Evolutionary conservation across 148 eudicot species (phyloP), one percentile per base, ranked within the genome.

Genomic region (Vaccinium myrtillus): DNA sequence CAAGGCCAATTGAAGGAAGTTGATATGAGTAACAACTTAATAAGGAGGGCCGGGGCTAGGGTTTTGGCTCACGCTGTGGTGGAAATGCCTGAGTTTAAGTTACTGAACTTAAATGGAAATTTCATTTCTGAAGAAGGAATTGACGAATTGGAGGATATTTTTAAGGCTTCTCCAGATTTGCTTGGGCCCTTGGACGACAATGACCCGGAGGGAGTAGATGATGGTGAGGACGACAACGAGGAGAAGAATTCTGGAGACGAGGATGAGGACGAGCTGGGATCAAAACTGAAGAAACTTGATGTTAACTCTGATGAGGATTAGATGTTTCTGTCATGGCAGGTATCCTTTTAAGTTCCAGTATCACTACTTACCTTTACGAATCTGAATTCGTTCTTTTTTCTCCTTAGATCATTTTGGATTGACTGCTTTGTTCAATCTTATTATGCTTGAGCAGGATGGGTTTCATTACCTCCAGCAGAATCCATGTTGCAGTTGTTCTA

Each of bases 151-250:
- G 86, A 83, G 77, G 86, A 46, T 39, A 87, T 93, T 23, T 91
- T 93, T 70, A 91, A 91, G 85, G 85, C 63, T 48, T 90, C 78
- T 55, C 87, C 88, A 7, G 86, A 85, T 3, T 82, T 85, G 87
- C 90, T 93, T 46, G 93, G 90, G 67, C 80, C 93, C 0, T 86
- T 93, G 87, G 93, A 93, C 74, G 95, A 93, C 46, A 91, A 93
- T 84, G 93, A 91, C 55, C 91, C 92, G 4, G 88, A 90, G 2
- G 93, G 90, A 67, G 92, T 53, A 73, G 89, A 85, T 27, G 80
- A 83, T 8, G 87, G 90, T 2, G 90, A 79, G 2, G 83, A 82
- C 0, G 83, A 69, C 39, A 36, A 36, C 0, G 80, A 71, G 2
- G 86, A 85, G 27, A 80, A 87, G 39, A 86, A 88, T 78, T 80